Percentiles rank a stretch among this genome's conserved stretches.
Evolutionary conservation across 331 rosid genomes (phyloP).

Genomic region (Quercus tomentella): DNA sequence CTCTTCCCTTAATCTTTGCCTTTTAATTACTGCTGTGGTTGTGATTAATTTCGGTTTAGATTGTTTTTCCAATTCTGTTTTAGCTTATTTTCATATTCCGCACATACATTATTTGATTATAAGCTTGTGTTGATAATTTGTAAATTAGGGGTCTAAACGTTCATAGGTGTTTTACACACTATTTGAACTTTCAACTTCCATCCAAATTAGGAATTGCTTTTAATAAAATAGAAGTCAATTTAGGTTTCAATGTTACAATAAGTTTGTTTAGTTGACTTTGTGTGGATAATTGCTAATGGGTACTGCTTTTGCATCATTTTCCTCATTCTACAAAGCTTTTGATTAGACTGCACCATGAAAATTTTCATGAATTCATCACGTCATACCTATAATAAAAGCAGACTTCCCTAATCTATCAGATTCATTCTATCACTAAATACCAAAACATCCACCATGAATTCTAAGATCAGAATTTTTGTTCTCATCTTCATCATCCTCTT

Average conservation of each 20-base stretch:
- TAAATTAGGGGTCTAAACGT: too few species aligned
- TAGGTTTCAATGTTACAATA: not conserved
- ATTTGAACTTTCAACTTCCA: not conserved
- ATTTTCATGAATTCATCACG: not conserved
- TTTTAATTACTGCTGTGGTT: too few species aligned
- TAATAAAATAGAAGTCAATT: not conserved
- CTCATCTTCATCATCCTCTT: conserved; percentile 35
- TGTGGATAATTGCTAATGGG: not conserved
- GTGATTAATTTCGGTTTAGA: too few species aligned
- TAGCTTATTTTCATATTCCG: too few species aligned
- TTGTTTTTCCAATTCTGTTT: too few species aligned
- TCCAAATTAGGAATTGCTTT: not conserved
- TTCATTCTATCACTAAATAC: too few species aligned
- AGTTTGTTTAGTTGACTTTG: conserved; percentile 10
- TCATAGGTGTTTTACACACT: too few species aligned
- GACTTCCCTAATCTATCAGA: not conserved
- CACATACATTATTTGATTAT: too few species aligned
- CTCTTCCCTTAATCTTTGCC: too few species aligned
- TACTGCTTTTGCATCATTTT: not conserved
- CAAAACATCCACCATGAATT: conserved; percentile 5
- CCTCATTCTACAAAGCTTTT: not conserved
- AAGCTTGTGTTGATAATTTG: too few species aligned
- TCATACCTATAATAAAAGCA: conserved; percentile 3
- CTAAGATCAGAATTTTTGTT: conserved; percentile 3
- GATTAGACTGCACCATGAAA: conserved; percentile 12